Evolutionary conservation across 768 basidiomycete species (phyloP).

Genomic region (Tephrocybe sp.): DNA sequence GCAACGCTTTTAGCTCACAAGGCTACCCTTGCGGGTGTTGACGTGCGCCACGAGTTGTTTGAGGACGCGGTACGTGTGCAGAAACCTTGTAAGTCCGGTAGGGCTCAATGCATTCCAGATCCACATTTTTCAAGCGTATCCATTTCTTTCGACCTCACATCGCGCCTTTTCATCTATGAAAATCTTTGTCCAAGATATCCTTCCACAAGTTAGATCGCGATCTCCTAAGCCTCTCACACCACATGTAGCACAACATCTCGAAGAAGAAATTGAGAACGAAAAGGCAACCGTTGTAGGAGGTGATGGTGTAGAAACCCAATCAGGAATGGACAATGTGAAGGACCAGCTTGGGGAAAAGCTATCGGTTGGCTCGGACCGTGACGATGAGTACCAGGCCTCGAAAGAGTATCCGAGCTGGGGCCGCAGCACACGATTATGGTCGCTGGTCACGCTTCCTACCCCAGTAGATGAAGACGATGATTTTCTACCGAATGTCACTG

Average conservation of each 20-base stretch:
- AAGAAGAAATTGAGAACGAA: constrained; percentile 68
- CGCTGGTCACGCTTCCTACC: constrained; percentile 18
- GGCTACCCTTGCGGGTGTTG: constrained; percentile 80
- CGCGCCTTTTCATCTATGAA: constrained; percentile 70
- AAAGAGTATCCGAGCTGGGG: constrained; percentile 18
- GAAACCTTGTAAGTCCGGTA: not conserved
- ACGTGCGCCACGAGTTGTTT: constrained; percentile 84
- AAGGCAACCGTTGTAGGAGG: constrained; percentile 67
- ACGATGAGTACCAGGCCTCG: constrained; percentile 8
- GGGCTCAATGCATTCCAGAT: constrained; percentile 36
- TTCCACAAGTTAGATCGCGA: constrained; percentile 51
- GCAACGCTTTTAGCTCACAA: constrained; percentile 91
- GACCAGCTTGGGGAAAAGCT: constrained; percentile 28
- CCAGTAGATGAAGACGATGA: constrained; percentile 22
- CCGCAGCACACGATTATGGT: constrained; percentile 19
- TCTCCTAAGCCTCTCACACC: constrained; percentile 51
- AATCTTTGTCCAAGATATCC: constrained; percentile 58
- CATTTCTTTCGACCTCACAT: constrained; percentile 67
- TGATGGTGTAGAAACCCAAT: constrained; percentile 60
- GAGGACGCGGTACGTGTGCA: constrained; percentile 75
- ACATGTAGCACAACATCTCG: constrained; percentile 57
- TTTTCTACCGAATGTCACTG: constrained; percentile 9
- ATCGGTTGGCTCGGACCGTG: constrained; percentile 11
- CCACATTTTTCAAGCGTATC: constrained; percentile 90
- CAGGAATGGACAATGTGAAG: constrained; percentile 37